These are phyloP conservation scores for Raphanus sativus DNA, from an alignment of 345 rosid species.

Conservation along the genomic window DNA sequence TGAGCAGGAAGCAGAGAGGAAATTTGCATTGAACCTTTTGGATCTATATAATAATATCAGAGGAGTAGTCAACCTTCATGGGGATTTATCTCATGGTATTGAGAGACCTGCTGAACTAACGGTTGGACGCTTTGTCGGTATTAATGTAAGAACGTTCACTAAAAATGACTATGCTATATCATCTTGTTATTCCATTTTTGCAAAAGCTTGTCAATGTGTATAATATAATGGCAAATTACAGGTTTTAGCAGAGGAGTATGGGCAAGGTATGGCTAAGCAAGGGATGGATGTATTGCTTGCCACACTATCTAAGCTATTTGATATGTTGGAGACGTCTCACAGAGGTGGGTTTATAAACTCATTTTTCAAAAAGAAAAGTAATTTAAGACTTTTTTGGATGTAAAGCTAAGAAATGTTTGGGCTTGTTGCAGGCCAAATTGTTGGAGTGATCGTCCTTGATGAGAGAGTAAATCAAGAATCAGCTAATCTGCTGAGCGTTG, in stretches of 20 bases:
- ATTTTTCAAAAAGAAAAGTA: not conserved
- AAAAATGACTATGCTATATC: not conserved
- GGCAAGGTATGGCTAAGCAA: slow-evolving; percentile 52
- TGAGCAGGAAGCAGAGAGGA: slow-evolving; percentile 75
- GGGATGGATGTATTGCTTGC: slow-evolving; percentile 59
- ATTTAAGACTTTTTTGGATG: not conserved
- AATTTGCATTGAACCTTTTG: slow-evolving; percentile 55
- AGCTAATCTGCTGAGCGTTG: slow-evolving; percentile 49
- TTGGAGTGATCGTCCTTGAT: slow-evolving; percentile 64
- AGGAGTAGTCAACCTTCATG: slow-evolving; percentile 58
- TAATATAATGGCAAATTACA: slow-evolving; percentile 27
- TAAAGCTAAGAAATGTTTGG: slow-evolving; percentile 12
- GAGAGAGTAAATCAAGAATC: slow-evolving; percentile 49
- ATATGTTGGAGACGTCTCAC: slow-evolving; percentile 62
- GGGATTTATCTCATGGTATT: slow-evolving; percentile 46
- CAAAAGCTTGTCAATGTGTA: not conserved
- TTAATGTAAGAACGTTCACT: slow-evolving; percentile 48
- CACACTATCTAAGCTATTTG: slow-evolving; percentile 60
- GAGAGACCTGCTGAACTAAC: slow-evolving; percentile 67
- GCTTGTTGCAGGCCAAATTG: slow-evolving; percentile 70
- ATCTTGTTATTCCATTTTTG: slow-evolving; percentile 8
- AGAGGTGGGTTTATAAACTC: slow-evolving; percentile 48
- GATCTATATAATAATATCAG: slow-evolving; percentile 56
- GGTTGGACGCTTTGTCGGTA: slow-evolving; percentile 68
- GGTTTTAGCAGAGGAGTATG: slow-evolving; percentile 70